phyloP scores from a whole-genome alignment of 2,329 filamentous ascomycete genomes.

The Cladosporium sp. region DNA sequence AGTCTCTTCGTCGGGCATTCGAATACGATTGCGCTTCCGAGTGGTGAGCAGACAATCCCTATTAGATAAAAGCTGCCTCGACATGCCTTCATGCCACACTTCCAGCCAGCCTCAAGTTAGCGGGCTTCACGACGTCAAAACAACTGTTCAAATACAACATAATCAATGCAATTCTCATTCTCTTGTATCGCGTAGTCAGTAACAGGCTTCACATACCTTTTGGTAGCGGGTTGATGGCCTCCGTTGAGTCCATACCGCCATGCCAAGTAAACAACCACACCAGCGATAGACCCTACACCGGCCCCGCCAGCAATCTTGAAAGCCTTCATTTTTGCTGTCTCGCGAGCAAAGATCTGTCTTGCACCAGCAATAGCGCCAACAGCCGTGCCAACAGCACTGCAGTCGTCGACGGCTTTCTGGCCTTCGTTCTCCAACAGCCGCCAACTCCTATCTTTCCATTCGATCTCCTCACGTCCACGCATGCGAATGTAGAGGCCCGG shows the following conservation, averaged over 20 bases:
- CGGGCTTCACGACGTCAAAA: no score
- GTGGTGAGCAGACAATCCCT: no score
- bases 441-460: conserved; percentile 63
- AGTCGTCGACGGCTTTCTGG: conserved; percentile 55
- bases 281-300: conserved; percentile 44
- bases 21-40: no score
- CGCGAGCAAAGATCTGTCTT: conserved; percentile 37
- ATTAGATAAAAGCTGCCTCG: no score
- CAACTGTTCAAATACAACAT: no score
- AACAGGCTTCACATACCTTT: background rate
- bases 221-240: conserved; percentile 21
- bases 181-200: no score
- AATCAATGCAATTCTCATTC: no score
- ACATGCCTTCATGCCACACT: no score
- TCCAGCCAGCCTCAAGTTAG: no score
- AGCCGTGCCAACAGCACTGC: conserved; percentile 44
- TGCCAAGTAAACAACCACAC: conserved; percentile 45
- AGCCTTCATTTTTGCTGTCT: conserved; percentile 30
- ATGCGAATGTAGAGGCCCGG: conserved; percentile 47
- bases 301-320: conserved; percentile 16
- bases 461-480: conserved; percentile 53
- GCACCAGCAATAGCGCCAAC: conserved; percentile 18
- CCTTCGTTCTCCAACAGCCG: conserved; percentile 54
- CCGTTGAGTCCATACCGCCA: conserved; percentile 50
- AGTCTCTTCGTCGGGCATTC: no score